Conservation (phyloP, 768 basidiomycete species). For the Mycena polygramma region DNA sequence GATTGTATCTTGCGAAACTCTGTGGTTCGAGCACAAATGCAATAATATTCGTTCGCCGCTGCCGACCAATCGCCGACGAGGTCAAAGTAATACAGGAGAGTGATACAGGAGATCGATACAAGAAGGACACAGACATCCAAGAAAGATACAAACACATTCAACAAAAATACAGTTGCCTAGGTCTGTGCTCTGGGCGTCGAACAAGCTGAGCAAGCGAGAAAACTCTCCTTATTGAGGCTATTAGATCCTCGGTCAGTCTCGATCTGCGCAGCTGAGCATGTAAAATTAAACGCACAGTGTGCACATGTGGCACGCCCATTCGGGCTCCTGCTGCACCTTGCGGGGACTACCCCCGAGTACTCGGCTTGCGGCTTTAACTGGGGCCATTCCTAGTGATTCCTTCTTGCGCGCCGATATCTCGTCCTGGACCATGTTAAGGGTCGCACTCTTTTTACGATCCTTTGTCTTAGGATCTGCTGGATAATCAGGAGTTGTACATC, state of each 20-base stretch:
- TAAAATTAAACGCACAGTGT: slow-evolving; percentile 65
- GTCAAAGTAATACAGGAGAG: background rate
- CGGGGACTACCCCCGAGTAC: slow-evolving; percentile 39
- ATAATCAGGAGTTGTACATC: background rate
- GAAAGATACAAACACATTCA: background rate
- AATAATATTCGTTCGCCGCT: background rate
- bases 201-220: slow-evolving; percentile 76
- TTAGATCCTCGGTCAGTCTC: slow-evolving; percentile 22
- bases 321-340: slow-evolving; percentile 5
- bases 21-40: too few species aligned
- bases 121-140: background rate
- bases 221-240: slow-evolving; percentile 64
- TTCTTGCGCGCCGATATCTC: slow-evolving; percentile 62
- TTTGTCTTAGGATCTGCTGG: slow-evolving; percentile 9
- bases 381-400: slow-evolving; percentile 58
- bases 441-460: background rate
- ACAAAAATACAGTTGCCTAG: background rate
- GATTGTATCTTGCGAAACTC: too few species aligned
- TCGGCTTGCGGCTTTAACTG: slow-evolving; percentile 44
- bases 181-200: slow-evolving; percentile 47
- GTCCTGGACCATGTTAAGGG: slow-evolving; percentile 51
- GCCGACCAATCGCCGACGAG: slow-evolving; percentile 4
- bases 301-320: slow-evolving; percentile 72
- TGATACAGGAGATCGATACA: background rate
- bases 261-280: slow-evolving; percentile 10